Evolutionary conservation across 306 rosid genomes (phyloP).

Genomic region (Malus fusca): DNA sequence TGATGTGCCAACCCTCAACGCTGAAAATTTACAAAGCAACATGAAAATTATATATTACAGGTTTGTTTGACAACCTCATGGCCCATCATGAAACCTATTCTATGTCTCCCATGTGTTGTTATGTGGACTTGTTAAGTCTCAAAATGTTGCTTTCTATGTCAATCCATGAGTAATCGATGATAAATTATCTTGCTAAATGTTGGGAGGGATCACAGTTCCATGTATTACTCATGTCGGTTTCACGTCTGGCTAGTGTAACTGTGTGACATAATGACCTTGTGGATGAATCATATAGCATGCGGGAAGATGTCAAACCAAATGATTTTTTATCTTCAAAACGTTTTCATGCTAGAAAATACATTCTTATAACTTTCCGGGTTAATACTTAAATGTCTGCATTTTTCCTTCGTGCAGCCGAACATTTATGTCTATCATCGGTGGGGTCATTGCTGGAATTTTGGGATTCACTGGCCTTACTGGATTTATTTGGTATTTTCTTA

Average conservation of each 20-base stretch:
- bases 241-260: neutral
- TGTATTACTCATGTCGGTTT: neutral
- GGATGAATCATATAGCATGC: neutral
- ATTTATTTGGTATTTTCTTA: constrained; percentile 57
- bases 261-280: neutral
- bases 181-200: neutral
- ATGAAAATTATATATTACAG: constrained; percentile 78
- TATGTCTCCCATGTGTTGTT: neutral
- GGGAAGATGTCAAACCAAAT: neutral
- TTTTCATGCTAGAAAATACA: neutral
- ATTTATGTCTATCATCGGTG: constrained; percentile 85
- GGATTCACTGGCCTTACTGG: constrained; percentile 83
- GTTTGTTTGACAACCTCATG: constrained; percentile 29
- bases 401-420: constrained; percentile 70
- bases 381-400: neutral
- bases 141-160: neutral
- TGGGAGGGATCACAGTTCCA: neutral
- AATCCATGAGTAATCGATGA: neutral
- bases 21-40: constrained; percentile 90
- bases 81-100: neutral
- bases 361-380: neutral
- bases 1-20: constrained; percentile 62
- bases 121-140: neutral
- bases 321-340: neutral
- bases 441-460: constrained; percentile 90